A percentile compares a stretch with the other conserved stretches of the same genome.
Evolutionary conservation across 2,329 filamentous ascomycete genomes (phyloP).

Genomic region (Chrysoporthe cubensis): DNA sequence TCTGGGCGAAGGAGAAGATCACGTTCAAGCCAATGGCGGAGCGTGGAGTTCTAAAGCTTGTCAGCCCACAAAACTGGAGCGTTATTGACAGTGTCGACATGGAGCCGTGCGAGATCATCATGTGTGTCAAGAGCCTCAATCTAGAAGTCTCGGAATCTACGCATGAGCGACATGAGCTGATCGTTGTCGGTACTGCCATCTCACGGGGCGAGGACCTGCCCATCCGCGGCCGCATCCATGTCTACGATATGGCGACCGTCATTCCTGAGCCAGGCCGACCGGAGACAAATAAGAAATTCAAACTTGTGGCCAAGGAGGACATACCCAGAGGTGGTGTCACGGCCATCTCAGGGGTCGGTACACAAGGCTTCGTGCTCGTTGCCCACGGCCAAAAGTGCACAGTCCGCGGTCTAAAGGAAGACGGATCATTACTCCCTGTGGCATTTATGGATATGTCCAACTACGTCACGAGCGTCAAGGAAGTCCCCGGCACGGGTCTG

Average conservation of each 20-base stretch:
- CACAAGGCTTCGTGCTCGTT: slow-evolving; percentile 84
- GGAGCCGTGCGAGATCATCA: slow-evolving; percentile 74
- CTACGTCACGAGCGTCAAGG: slow-evolving; percentile 85
- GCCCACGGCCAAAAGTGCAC: slow-evolving; percentile 97
- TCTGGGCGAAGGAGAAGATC: slow-evolving; percentile 73
- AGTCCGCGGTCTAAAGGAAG: slow-evolving; percentile 94
- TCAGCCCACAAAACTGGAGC: slow-evolving; percentile 77
- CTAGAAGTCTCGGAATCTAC: slow-evolving; percentile 91
- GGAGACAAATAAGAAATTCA: slow-evolving; percentile 84
- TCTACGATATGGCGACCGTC: slow-evolving; percentile 90
- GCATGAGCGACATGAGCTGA: slow-evolving; percentile 79
- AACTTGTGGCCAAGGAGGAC: slow-evolving; percentile 85
- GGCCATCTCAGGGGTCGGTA: slow-evolving; percentile 80
- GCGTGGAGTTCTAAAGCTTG: slow-evolving; percentile 74
- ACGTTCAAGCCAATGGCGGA: slow-evolving; percentile 68
- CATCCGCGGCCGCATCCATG: slow-evolving; percentile 81
- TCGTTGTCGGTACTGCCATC: slow-evolving; percentile 84
- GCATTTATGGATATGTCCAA: slow-evolving; percentile 98
- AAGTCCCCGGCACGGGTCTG: slow-evolving; percentile 80
- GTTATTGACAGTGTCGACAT: slow-evolving; percentile 77
- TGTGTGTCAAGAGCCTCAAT: slow-evolving; percentile 80
- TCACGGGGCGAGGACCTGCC: slow-evolving; percentile 90
- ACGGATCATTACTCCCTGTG: slow-evolving; percentile 87
- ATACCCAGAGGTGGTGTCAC: slow-evolving; percentile 92
- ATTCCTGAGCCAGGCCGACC: slow-evolving; percentile 85